Evolutionary conservation across 2,329 filamentous ascomycete species (phyloP), one percentile per base, ranked within the genome.

Genomic region (Emmonsia crescens): DNA sequence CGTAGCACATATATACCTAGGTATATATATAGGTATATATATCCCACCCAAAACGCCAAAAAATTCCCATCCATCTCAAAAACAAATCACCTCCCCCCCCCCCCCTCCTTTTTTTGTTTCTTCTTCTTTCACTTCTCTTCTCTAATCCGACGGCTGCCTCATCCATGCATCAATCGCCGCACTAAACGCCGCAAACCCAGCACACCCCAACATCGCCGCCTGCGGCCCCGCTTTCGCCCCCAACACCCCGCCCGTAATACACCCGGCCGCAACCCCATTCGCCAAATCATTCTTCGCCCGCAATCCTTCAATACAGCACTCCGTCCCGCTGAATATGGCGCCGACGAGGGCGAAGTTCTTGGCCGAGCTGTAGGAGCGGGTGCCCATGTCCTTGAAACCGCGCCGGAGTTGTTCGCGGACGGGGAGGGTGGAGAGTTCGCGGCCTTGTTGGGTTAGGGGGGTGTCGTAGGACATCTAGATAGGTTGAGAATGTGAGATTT

Each of bases 341-440:
- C 94, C 94, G 57, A 99, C 91, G 68, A 92, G 88, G 65, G 90
- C 93, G 73, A 99, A 99, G 80, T 95, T 97, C 79, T 92, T 94
- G 60, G 92, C 94, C 56, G 87, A 90, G 65, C 86, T 88, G 76
- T 82, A 89, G 4, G 90, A 93, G 14, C 90, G 85, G 65, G 82
- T 77, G 67, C 94, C 94, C 92, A 99, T 97, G 75, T 99, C 94
- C 75, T 89, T 91, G 79, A 99, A 91, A 60, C 94, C 94, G 70
- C 83, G 78, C 65, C 85, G 85, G 60, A 99, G 82, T 76, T 97
- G 94, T 74, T 96, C 85, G 54, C 86, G 84, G 66, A 93, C 82
- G 33, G 94, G 92, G 24, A 99, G 85, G 65, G 82, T 78, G 63
- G 81, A 75, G 67, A 86, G 78, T 63, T 80, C 79, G 61, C 76